Evolutionary conservation across 331 rosid genomes (phyloP), one percentile per base, ranked within the genome.

Genomic region (Erythrophleum ivorense): DNA sequence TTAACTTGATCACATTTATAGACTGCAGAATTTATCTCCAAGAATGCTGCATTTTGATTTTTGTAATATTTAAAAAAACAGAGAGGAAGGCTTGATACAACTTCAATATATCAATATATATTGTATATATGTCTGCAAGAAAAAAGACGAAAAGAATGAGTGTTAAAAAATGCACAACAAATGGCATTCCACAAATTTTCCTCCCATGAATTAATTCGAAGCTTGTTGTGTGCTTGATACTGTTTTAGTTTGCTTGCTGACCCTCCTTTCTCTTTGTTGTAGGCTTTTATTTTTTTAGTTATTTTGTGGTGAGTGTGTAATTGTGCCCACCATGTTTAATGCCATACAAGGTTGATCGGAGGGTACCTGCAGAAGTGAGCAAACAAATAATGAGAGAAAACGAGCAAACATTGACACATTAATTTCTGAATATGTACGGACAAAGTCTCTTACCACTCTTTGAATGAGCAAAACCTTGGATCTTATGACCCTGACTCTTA

Each of bases 271-370:
- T 63, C 19, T 49, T 68, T 73, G 29, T 46, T 60, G 54, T 24
- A 55, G 15, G 81, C 48, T 65, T 34, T 48, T 18, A 9, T 64
- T 15, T 34, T 5, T 36, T 19, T 10, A 68, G 5, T 19, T 4
- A 68, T 10, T 68, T 68, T 43, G 54, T 3, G 90, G 90, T 3
- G 88, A 90, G 43, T 88, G 71, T 40, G 92, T 90, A 46, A 86
- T 76, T 45, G 84, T 80, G n/a, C 77, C 90, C 69, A 82, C 82
- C 92, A 87, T 84, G 5, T 86, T 86, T 50, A 92, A 83, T 68
- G 92, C 88, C 40, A 87, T 53, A 83, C 94, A 92, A 18, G 88
- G 88, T 79, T 90, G 91, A 71, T 89, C 91, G 15, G 78, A 78
- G 9, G 94, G 93, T 31, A 86, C 91, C 97, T 90, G 86, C 72